Conservation (phyloP, 2,329 filamentous ascomycete genomes). For the Penicillium sumatraense region DNA sequence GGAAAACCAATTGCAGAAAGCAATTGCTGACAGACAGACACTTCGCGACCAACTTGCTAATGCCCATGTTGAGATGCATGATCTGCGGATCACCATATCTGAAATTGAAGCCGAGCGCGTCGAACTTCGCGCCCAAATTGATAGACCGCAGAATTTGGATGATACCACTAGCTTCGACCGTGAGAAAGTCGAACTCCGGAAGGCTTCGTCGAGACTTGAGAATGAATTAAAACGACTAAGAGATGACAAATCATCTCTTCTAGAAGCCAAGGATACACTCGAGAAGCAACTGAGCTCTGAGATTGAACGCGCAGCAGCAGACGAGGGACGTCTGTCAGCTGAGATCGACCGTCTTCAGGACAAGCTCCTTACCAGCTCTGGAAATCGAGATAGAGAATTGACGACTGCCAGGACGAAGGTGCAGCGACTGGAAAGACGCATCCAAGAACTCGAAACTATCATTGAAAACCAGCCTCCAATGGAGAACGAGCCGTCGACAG, state of each 20-base stretch:
- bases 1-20: conserved; percentile 61
- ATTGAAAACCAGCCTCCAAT: conserved; percentile 59
- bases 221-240: conserved; percentile 67
- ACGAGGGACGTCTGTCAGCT: conserved; percentile 64
- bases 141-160: conserved; percentile 57
- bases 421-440: conserved; percentile 65
- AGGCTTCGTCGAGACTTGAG: conserved; percentile 70
- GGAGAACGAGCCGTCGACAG: conserved; percentile 38
- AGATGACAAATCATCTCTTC: conserved; percentile 65
- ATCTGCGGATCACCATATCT: conserved; percentile 60
- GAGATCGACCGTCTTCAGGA: conserved; percentile 56
- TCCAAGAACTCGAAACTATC: conserved; percentile 55
- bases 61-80: conserved; percentile 64
- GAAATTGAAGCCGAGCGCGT: conserved; percentile 69
- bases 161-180: conserved; percentile 67
- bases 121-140: conserved; percentile 66
- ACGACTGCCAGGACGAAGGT: conserved; percentile 63
- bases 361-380: conserved; percentile 51
- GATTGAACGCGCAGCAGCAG: conserved; percentile 67
- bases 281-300: conserved; percentile 70
- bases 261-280: conserved; percentile 61
- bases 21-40: conserved; percentile 64
- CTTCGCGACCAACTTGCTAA: conserved; percentile 67
- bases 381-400: conserved; percentile 54
- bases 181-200: conserved; percentile 70